These are phyloP conservation scores for Umbelopsis sp. DNA, from an alignment of 192 early-diverging fungal species.

Conservation along the genomic window DNA sequence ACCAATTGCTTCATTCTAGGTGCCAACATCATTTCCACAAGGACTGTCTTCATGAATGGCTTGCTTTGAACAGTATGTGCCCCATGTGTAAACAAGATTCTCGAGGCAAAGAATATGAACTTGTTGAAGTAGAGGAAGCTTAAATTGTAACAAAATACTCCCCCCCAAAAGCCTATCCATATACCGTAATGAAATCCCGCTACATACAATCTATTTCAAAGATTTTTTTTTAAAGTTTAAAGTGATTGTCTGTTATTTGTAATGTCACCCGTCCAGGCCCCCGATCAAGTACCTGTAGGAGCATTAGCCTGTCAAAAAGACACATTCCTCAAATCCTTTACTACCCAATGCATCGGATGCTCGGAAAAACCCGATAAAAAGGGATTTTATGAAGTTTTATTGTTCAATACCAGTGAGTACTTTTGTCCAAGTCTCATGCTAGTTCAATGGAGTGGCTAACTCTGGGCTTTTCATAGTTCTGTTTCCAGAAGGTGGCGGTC, in stretches of 20 bases:
- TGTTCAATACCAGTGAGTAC: slow-evolving; percentile 58
- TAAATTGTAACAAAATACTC: neutral
- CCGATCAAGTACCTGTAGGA: slow-evolving; percentile 57
- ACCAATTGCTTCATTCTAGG: slow-evolving; percentile 12
- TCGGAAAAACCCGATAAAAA: slow-evolving; percentile 53
- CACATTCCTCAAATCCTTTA: slow-evolving; percentile 48
- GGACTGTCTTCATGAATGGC: slow-evolving; percentile 83
- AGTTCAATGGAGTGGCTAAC: neutral
- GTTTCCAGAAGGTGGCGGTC: slow-evolving; percentile 83
- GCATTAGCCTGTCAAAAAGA: slow-evolving; percentile 62
- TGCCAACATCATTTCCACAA: slow-evolving; percentile 83
- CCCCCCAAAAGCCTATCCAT: too few species aligned
- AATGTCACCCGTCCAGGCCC: slow-evolving; percentile 3
- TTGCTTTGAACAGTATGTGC: slow-evolving; percentile 72
- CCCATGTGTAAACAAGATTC: slow-evolving; percentile 74
- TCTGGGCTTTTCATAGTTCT: slow-evolving; percentile 49
- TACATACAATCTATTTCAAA: neutral
- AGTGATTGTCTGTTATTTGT: neutral
- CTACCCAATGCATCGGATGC: slow-evolving; percentile 56
- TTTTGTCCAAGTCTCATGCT: neutral
- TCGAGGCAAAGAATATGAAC: slow-evolving; percentile 39
- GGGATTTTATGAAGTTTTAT: slow-evolving; percentile 62
- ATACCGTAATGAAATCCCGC: too few species aligned
- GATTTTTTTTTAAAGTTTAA: too few species aligned
- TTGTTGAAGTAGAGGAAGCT: slow-evolving; percentile 6